phyloP scores from a whole-genome alignment of 805 yeast species.

The Saturnispora quitensis region DNA sequence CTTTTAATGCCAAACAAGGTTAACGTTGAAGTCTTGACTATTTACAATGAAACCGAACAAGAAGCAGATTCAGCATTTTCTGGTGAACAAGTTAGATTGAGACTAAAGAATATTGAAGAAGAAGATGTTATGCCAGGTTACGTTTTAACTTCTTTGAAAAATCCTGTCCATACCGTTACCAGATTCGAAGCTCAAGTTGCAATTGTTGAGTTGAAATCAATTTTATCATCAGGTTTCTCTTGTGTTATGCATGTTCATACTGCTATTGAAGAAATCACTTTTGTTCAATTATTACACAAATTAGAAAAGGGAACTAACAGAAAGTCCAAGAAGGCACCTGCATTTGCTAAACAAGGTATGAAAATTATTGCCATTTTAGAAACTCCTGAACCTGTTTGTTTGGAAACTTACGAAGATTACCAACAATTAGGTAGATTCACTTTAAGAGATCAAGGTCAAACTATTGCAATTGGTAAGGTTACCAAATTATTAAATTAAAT shows the following conservation, averaged over 20 bases:
- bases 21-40: constrained; percentile 73
- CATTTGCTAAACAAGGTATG: constrained; percentile 98
- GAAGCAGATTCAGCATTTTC: constrained; percentile 85
- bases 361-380: constrained; percentile 90
- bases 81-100: constrained; percentile 96
- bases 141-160: constrained; percentile 75
- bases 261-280: constrained; percentile 90
- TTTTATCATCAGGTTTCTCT: constrained; percentile 88
- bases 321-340: constrained; percentile 93
- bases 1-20: constrained; percentile 89
- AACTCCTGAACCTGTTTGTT: constrained; percentile 79
- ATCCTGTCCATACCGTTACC: constrained; percentile 87
- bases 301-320: constrained; percentile 95
- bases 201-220: constrained; percentile 90
- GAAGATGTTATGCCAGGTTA: constrained; percentile 91
- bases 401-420: constrained; percentile 84
- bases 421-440: constrained; percentile 98
- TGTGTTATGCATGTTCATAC: constrained; percentile 99
- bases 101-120: constrained; percentile 92
- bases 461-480: constrained; percentile 97
- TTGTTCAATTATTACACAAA: constrained; percentile 79
- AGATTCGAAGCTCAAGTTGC: constrained; percentile 94
- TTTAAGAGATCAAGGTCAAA: constrained; percentile 95
- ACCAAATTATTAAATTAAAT: constrained; percentile 61
- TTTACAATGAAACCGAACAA: constrained; percentile 90